Conservation (phyloP, 2,329 filamentous ascomycete genomes). For the Aspergillus jensenii region DNA sequence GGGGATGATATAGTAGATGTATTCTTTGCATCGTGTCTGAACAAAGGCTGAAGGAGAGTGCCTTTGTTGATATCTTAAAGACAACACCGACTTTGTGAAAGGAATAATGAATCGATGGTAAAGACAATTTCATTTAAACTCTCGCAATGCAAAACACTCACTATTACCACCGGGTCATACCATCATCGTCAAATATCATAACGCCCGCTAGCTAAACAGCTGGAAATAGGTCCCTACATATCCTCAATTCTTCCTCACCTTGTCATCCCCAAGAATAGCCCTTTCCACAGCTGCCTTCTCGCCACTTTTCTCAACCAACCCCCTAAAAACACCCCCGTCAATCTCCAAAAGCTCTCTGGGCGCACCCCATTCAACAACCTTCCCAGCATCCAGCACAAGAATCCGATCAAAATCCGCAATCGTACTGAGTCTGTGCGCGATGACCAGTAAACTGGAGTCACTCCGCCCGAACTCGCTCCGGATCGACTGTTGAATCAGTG, state of each 20-base stretch:
- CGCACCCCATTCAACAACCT: constrained; percentile 65
- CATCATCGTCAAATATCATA: background rate
- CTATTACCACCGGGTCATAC: background rate
- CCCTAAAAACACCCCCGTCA: constrained; percentile 55
- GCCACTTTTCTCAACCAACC: constrained; percentile 50
- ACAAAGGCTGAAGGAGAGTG: no score
- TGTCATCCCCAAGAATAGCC: constrained; percentile 14
- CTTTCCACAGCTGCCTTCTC: constrained; percentile 18
- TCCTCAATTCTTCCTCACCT: background rate
- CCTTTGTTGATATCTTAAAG: no score
- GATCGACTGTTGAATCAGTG: constrained; percentile 71
- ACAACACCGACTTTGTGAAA: no score
- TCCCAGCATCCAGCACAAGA: constrained; percentile 67
- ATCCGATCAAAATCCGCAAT: constrained; percentile 76
- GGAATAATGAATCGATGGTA: no score
- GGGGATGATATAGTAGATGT: no score
- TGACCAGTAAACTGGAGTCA: constrained; percentile 68
- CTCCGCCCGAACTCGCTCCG: constrained; percentile 62
- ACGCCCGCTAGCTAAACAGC: background rate
- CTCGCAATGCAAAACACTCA: background rate
- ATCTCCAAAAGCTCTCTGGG: constrained; percentile 61
- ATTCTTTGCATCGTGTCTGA: no score
- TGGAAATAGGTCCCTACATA: background rate
- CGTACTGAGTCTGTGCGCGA: constrained; percentile 50
- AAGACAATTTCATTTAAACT: background rate